Evolutionary conservation across 179 eudicot genomes (phyloP).

Genomic region (Spinacia oleracea): DNA sequence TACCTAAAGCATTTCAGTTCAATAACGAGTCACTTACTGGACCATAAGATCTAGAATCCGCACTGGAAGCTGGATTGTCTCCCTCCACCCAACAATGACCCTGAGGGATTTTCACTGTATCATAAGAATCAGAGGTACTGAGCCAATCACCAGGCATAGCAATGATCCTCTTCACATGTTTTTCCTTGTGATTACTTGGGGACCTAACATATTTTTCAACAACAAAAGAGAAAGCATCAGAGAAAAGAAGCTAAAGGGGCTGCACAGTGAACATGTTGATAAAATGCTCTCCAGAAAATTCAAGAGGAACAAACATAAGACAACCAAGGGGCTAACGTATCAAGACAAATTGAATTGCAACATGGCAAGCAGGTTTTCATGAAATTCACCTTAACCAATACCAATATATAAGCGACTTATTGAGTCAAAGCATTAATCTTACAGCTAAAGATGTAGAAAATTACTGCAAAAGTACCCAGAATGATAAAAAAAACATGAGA

Average conservation of each 20-base stretch:
- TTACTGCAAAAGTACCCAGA: not conserved
- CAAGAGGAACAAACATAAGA: not conserved
- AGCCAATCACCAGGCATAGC: conserved; percentile 95
- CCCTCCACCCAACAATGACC: conserved; percentile 99
- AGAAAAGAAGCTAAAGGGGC: not conserved
- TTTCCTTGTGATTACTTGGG: conserved; percentile 74
- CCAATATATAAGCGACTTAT: not conserved
- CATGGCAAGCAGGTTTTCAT: not conserved
- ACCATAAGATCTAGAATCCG: conserved; percentile 81
- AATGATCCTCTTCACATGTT: conserved; percentile 69
- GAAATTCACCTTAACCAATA: not conserved
- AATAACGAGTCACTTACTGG: conserved; percentile 53
- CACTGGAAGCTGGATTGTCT: conserved; percentile 71
- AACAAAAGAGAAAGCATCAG: conserved; percentile 14
- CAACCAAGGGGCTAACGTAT: not conserved
- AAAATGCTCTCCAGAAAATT: not conserved
- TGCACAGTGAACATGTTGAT: not conserved
- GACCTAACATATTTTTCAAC: conserved; percentile 53
- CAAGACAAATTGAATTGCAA: not conserved
- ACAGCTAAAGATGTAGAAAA: not conserved
- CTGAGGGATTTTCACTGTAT: conserved; percentile 62
- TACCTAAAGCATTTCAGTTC: not conserved
- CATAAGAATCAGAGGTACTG: conserved; percentile 41
- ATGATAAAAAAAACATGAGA: not conserved
- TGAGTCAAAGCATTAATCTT: not conserved